Percentiles rank a stretch among this genome's conserved stretches.
These are phyloP conservation scores for Fusarium illudens DNA, from an alignment of 2,329 filamentous ascomycete species.

Conservation along the genomic window DNA sequence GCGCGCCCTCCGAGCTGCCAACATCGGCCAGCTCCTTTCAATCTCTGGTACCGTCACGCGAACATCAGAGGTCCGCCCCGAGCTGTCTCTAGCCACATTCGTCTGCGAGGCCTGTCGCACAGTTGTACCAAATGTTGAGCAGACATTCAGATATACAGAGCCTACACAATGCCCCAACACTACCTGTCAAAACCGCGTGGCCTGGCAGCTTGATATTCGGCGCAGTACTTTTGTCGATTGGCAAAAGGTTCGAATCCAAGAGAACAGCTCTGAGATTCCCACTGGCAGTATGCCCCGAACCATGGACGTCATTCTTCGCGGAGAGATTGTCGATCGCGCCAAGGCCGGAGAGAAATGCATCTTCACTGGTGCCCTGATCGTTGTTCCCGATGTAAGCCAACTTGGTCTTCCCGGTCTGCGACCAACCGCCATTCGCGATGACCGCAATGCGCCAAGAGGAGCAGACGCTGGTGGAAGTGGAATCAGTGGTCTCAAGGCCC, in stretches of 20 bases:
- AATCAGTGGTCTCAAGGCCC: conserved; percentile 85
- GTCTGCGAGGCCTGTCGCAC: conserved; percentile 87
- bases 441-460: conserved; percentile 74
- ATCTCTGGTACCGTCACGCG: conserved; percentile 97
- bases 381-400: conserved; percentile 96
- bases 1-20: conserved; percentile 83
- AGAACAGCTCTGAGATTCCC: conserved; percentile 97
- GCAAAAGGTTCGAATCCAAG: conserved; percentile 98
- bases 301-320: conserved; percentile 94
- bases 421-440: conserved; percentile 85
- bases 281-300: conserved; percentile 98
- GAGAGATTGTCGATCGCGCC: conserved; percentile 96
- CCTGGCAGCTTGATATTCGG: conserved; percentile 96
- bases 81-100: conserved; percentile 92
- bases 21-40: conserved; percentile 92
- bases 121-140: conserved; percentile 89
- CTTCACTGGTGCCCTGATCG: conserved; percentile 94
- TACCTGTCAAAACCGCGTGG: conserved; percentile 85
- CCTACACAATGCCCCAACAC: conserved; percentile 93
- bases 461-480: conserved; percentile 85
- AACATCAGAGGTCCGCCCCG: conserved; percentile 95
- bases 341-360: conserved; percentile 99
- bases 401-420: conserved; percentile 87
- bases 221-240: conserved; percentile 99
- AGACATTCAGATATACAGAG: conserved; percentile 97